A percentile compares a stretch with the other conserved stretches of the same genome.
phyloP scores from a whole-genome alignment of 2,329 filamentous ascomycete genomes.

The Chrysosphaeria jannelii region DNA sequence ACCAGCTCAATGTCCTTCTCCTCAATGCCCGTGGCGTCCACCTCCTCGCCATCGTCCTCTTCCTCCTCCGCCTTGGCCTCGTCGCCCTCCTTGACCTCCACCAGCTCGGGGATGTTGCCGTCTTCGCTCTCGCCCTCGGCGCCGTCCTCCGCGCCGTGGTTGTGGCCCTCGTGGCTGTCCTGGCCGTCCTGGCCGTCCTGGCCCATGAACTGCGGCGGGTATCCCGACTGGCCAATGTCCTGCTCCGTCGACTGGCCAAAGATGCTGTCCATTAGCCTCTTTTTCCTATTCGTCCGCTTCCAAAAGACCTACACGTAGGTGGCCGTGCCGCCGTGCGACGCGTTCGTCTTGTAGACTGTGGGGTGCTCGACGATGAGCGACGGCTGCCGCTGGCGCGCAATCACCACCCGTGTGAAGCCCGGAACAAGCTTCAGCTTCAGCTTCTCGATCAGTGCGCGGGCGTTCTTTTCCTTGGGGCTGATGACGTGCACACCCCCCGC shows the following conservation, averaged over 20 bases:
- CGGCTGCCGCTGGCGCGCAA: slow-evolving; percentile 86
- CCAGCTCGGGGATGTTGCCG: slow-evolving; percentile 29
- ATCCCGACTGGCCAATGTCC: background rate
- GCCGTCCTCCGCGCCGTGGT: slow-evolving; percentile 91
- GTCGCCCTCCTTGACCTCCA: slow-evolving; percentile 25
- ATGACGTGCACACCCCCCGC: slow-evolving; percentile 70
- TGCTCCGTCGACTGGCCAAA: background rate
- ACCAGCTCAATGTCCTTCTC: slow-evolving; percentile 98
- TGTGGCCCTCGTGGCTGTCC: slow-evolving; percentile 99
- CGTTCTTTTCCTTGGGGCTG: slow-evolving; percentile 99
- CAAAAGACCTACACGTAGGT: slow-evolving; percentile 92
- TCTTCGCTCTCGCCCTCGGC: slow-evolving; percentile 36
- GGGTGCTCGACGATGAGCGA: slow-evolving; percentile 99
- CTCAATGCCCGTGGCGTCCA: slow-evolving; percentile 80
- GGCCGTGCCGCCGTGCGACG: slow-evolving; percentile 92
- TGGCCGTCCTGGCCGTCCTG: slow-evolving; percentile 73
- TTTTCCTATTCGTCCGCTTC: background rate
- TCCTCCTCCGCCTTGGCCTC: slow-evolving; percentile 47
- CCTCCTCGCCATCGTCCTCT: slow-evolving; percentile 81
- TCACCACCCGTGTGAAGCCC: slow-evolving; percentile 95
- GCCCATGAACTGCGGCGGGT: too few relatives aligned
- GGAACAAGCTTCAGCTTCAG: slow-evolving; percentile 85
- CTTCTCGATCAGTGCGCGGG: slow-evolving; percentile 96
- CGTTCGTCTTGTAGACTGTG: slow-evolving; percentile 98
- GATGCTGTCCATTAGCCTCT: background rate